Base-by-base conservation (phyloP, 1,284 basidiomycete genomes). In the Rugosomyces carneus region DNA sequence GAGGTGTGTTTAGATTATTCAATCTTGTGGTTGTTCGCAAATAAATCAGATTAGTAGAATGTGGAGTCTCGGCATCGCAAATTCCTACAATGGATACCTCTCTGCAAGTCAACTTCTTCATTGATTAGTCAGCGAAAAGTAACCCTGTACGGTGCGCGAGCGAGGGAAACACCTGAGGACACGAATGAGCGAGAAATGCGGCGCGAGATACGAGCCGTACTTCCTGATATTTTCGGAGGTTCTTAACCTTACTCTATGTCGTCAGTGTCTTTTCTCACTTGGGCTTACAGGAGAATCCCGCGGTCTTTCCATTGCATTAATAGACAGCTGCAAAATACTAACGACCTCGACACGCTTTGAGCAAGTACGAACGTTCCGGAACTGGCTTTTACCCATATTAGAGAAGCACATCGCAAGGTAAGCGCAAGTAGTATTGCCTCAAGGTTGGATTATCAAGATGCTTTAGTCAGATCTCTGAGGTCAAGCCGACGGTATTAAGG, bases 151-250 rank as follows among this genome's bases (percentile, higher is more conserved):
- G 84, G 87, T 5, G 69, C 76, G 0, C 73, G 82, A 16, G 72
- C 73, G 1, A 74, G 84, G 32, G 76, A 80, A 55, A 84, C 75
- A 1, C 80, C 78, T 0, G 86, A 89, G 57, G 84, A 86, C 47
- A 38, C 63, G 13, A 76, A 76, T 43, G 86, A 87, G 57, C 75
- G 76, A 29, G 73, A 78, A 53, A 83, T 89, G 48, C 72, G 86
- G 42, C 73, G 72, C 37, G 81, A 88, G 58, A 70, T 90, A 35
- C 72, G 83, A n/a, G 54, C 67, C 0, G 61, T 81, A 8, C 60
- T 90, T 35, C 83, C 83, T 2, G 75, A 80, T 43, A 56, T 89
- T 32, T 89, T 88, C 56, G 75, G 73, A 63, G 78, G 87, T 82
- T 23, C 10, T 52, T 48, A 13, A 3, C 40, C 19, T 16, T 37